Evolutionary conservation across 208 protist species (phyloP).

Genomic region (Acanthamoeba triangularis): DNA sequence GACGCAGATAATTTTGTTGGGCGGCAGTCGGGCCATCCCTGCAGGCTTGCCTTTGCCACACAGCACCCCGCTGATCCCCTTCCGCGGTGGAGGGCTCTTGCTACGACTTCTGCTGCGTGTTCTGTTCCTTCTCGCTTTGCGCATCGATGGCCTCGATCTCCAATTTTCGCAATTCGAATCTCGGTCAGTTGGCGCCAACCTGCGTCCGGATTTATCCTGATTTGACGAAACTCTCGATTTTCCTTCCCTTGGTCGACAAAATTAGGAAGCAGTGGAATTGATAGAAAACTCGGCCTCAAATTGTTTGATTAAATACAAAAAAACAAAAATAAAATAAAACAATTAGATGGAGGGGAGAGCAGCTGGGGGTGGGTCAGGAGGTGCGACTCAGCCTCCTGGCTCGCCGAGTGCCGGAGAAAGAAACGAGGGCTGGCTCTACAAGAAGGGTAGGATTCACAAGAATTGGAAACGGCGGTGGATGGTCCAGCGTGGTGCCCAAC

Average conservation of each 20-base stretch:
- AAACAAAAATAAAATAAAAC: no score
- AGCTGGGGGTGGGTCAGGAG: background rate
- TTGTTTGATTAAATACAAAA: no score
- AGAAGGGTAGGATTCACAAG: constrained; percentile 55
- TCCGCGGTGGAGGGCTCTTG: background rate
- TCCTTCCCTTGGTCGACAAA: no score
- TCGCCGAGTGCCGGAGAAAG: background rate
- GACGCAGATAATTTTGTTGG: background rate
- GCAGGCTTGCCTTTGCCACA: background rate
- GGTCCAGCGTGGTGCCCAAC: background rate
- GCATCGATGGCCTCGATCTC: no score
- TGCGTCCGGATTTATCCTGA: no score
- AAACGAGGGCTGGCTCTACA: constrained; percentile 44
- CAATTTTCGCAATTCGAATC: no score
- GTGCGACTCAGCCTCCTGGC: background rate
- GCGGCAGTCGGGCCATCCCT: background rate
- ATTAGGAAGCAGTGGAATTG: no score
- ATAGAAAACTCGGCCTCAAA: no score
- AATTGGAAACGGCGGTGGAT: constrained; percentile 70
- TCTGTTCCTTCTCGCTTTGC: background rate
- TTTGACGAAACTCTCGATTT: no score
- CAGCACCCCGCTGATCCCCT: background rate
- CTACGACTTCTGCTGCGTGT: background rate
- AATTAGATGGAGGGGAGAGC: background rate
- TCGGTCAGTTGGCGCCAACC: no score